Percentiles rank a stretch among this genome's conserved stretches.
These are phyloP conservation scores for Fusarium piperis DNA, from an alignment of 2,329 filamentous ascomycete species.

Conservation along the genomic window DNA sequence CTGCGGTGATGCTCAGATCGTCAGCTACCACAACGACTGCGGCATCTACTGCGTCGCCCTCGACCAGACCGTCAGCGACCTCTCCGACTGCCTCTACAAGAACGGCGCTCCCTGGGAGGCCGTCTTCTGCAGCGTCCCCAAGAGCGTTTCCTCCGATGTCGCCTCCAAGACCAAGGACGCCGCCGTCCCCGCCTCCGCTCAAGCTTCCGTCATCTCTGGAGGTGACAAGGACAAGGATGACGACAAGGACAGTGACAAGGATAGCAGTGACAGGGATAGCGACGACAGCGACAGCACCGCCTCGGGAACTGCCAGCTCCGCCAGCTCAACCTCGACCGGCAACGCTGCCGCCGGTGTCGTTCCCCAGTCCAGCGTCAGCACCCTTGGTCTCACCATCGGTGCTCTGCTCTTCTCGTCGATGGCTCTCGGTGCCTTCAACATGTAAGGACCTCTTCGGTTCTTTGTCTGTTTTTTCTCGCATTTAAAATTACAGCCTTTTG, in stretches of 20 bases:
- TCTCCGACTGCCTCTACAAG: constrained; percentile 50
- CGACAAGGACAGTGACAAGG: constrained; percentile 6
- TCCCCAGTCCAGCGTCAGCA: constrained; percentile 42
- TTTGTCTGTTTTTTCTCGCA: background rate
- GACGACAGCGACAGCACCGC: constrained; percentile 7
- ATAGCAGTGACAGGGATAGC: constrained; percentile 13
- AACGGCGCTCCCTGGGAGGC: constrained; percentile 49
- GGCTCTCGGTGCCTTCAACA: constrained; percentile 38
- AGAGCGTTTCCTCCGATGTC: constrained; percentile 41
- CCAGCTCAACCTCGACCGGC: constrained; percentile 23
- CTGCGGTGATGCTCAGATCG: constrained; percentile 55
- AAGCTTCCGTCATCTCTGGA: constrained; percentile 45
- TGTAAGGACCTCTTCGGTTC: constrained; percentile 17
- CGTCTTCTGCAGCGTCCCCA: constrained; percentile 56
- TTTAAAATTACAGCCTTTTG: constrained; percentile 21
- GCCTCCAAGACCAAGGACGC: constrained; percentile 45
- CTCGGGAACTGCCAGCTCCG: constrained; percentile 19
- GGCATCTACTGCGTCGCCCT: constrained; percentile 59
- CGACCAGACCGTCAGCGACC: constrained; percentile 44
- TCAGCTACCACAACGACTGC: constrained; percentile 58
- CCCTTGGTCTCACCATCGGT: constrained; percentile 47
- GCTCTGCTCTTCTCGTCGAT: constrained; percentile 50
- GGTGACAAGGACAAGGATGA: constrained; percentile 17
- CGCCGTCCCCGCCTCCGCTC: constrained; percentile 42
- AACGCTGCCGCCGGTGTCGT: constrained; percentile 34